These are phyloP conservation scores for Murraya paniculata DNA, from an alignment of 345 rosid genomes.

Conservation along the genomic window DNA sequence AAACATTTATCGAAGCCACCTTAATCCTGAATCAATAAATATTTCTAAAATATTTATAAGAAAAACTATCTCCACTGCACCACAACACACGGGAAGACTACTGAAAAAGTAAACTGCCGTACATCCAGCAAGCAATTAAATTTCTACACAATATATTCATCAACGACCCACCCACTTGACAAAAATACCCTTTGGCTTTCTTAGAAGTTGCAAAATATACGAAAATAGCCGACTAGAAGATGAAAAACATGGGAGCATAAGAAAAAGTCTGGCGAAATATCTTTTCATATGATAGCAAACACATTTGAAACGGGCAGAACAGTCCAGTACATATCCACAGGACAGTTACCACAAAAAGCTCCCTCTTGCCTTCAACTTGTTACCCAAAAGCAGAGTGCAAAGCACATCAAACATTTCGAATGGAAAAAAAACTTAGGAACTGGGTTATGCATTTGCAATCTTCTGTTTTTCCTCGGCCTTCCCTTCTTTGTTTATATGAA, in stretches of 20 bases:
- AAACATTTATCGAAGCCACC: too few species aligned
- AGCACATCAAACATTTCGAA: not conserved
- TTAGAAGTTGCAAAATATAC: not conserved
- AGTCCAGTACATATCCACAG: not conserved
- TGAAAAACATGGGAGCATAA: not conserved
- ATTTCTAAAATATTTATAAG: too few species aligned
- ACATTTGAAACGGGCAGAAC: not conserved
- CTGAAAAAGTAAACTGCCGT: too few species aligned
- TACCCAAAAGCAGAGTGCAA: not conserved
- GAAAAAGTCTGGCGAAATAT: not conserved
- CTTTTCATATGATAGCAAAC: not conserved
- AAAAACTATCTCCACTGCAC: too few species aligned
- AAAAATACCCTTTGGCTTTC: not conserved
- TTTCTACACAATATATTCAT: not conserved
- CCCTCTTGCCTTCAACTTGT: not conserved
- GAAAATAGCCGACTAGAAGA: not conserved
- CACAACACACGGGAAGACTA: too few species aligned
- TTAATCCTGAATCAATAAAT: too few species aligned
- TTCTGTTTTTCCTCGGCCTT: conserved; percentile 25
- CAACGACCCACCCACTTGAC: not conserved
- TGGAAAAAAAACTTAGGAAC: not conserved
- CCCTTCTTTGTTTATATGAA: conserved; percentile 29
- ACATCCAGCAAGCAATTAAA: too few species aligned
- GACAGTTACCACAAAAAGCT: not conserved
- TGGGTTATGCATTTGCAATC: conserved; percentile 10